Percentiles rank a stretch among this genome's conserved stretches.
Evolutionary conservation across 768 basidiomycete genomes (phyloP).

Genomic region (Dacryopinax primogenitus): DNA sequence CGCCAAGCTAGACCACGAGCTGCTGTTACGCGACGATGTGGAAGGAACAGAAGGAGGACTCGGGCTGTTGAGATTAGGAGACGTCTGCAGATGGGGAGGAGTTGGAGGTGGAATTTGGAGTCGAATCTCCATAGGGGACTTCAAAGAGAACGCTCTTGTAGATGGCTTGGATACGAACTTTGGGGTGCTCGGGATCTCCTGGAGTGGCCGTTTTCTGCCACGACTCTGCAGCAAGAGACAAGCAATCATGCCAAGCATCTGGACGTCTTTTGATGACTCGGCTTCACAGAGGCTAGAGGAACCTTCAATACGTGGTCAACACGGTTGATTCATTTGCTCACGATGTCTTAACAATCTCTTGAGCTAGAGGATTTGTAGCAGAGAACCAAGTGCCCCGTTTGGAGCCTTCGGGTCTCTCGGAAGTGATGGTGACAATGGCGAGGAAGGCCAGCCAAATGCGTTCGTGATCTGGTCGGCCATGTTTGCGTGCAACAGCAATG

Average conservation of each 20-base stretch:
- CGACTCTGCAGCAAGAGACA: conserved; percentile 45
- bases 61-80: background rate
- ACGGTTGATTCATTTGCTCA: conserved; percentile 11
- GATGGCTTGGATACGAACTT: background rate
- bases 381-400: conserved; percentile 15
- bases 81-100: conserved; percentile 8
- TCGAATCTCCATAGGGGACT: background rate
- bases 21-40: background rate
- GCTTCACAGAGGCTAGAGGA: conserved; percentile 34
- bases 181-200: background rate
- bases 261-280: conserved; percentile 47
- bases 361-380: conserved; percentile 14
- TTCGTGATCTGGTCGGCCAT: conserved; percentile 58
- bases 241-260: conserved; percentile 70
- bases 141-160: background rate
- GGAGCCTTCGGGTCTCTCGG: background rate
- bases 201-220: background rate
- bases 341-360: conserved; percentile 17
- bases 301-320: background rate
- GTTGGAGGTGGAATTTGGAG: background rate
- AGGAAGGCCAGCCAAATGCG: conserved; percentile 48
- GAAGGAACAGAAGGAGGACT: conserved; percentile 4
- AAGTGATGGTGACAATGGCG: conserved; percentile 31
- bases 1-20: conserved; percentile 5
- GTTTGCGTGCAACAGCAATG: conserved; percentile 42